Conservation (phyloP, 208 protist genomes). For the Acanthamoeba castellanii region DNA sequence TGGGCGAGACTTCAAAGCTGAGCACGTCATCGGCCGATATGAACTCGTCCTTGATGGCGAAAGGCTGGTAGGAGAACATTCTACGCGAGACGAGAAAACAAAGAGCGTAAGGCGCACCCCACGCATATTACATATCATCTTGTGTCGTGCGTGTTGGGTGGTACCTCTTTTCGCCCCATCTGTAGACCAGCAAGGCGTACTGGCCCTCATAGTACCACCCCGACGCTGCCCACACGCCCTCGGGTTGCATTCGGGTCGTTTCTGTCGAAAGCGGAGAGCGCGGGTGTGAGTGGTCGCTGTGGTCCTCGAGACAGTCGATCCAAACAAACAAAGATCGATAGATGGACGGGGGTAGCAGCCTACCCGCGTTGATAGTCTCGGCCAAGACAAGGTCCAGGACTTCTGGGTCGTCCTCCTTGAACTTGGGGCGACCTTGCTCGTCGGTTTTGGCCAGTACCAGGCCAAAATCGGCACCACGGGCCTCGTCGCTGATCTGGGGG, state of each 20-base stretch:
- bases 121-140: neutral
- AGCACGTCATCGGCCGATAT: neutral
- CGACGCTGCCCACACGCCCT: neutral
- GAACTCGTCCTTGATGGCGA: neutral
- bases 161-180: neutral
- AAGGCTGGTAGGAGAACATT: neutral
- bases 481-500: neutral
- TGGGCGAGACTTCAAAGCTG: constrained; percentile 46
- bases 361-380: neutral
- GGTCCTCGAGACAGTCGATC: neutral
- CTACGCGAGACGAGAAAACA: neutral
- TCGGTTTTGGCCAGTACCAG: neutral
- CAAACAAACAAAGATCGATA: neutral
- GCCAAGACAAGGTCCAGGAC: neutral
- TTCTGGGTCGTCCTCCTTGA: neutral
- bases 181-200: neutral
- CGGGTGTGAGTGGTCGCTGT: no score
- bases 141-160: neutral
- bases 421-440: neutral
- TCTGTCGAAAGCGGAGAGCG: neutral
- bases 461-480: neutral
- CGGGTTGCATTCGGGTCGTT: neutral
- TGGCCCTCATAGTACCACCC: neutral
- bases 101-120: neutral
- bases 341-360: neutral